Evolutionary conservation across 2,329 filamentous ascomycete species (phyloP).

Genomic region (Aspergillus novofumigatus): DNA sequence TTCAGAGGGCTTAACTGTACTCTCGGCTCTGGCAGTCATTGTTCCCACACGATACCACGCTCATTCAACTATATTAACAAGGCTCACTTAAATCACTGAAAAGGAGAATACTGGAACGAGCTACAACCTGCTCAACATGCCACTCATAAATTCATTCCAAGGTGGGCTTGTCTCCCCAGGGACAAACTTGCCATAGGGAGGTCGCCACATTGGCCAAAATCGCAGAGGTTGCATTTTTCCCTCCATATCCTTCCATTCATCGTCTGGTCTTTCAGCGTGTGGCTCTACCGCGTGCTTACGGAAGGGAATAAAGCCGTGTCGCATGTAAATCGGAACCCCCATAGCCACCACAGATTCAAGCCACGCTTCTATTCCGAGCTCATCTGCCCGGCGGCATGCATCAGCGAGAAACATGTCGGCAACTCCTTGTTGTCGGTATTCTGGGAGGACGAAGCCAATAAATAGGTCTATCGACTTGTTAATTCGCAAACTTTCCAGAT

Average conservation of each 20-base stretch:
- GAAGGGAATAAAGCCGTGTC: constrained; percentile 1
- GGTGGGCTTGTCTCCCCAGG: not conserved
- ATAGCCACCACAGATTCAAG: constrained; percentile 1
- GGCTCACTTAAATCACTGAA: too few relatives aligned
- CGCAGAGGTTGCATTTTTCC: constrained; percentile 3
- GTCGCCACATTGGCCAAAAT: constrained; percentile 5
- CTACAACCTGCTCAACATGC: too few relatives aligned
- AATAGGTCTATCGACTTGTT: not conserved
- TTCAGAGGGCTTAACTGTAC: too few relatives aligned
- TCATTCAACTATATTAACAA: too few relatives aligned
- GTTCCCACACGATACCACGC: too few relatives aligned
- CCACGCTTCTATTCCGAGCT: constrained; percentile 1
- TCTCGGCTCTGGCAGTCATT: too few relatives aligned
- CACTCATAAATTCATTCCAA: not conserved
- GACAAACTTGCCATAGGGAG: not conserved
- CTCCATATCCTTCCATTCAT: constrained; percentile 4
- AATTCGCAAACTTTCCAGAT: too few relatives aligned
- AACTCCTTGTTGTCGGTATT: not conserved
- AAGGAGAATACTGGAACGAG: too few relatives aligned
- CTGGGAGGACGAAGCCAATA: constrained; percentile 1
- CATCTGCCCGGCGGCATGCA: constrained; percentile 1
- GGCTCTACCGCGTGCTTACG: not conserved
- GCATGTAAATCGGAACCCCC: not conserved
- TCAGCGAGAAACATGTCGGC: not conserved
- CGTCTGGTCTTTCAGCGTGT: not conserved